These are phyloP conservation scores for Mucor sp. DNA, from an alignment of 371 early-diverging fungal species.

Conservation along the genomic window DNA sequence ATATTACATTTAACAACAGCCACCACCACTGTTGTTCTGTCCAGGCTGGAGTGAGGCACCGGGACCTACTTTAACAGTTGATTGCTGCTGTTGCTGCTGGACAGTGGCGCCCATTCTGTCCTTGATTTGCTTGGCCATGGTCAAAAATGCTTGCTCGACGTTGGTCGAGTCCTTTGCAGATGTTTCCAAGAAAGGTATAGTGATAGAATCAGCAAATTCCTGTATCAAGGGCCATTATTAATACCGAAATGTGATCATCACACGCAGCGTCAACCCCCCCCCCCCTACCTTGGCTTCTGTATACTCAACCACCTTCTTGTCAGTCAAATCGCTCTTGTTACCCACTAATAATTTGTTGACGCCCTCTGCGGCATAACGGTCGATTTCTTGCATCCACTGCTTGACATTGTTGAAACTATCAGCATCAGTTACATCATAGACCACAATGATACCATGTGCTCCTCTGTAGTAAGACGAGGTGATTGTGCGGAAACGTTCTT, in stretches of 20 bases:
- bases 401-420: conserved; percentile 91
- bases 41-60: not conserved
- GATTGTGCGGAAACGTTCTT: conserved; percentile 99
- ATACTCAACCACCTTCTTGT: conserved; percentile 82
- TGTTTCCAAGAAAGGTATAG: conserved; percentile 93
- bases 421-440: conserved; percentile 98
- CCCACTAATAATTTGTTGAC: conserved; percentile 98
- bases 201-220: conserved; percentile 86
- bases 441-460: conserved; percentile 98
- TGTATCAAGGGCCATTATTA: not conserved
- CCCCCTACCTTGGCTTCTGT: conserved; percentile 60
- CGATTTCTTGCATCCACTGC: conserved; percentile 98
- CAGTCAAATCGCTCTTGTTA: conserved; percentile 98
- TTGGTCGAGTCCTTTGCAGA: conserved; percentile 93
- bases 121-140: conserved; percentile 88
- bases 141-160: conserved; percentile 96
- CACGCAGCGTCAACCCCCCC: not conserved
- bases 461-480: conserved; percentile 99
- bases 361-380: conserved; percentile 60
- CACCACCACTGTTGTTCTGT: not conserved
- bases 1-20: not conserved
- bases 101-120: conserved; percentile 59
- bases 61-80: not conserved
- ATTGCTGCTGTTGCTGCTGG: conserved; percentile 7
- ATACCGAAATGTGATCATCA: too few species aligned